Conservation (phyloP, 2,329 filamentous ascomycete species). For the Ophiostoma sp. region DNA sequence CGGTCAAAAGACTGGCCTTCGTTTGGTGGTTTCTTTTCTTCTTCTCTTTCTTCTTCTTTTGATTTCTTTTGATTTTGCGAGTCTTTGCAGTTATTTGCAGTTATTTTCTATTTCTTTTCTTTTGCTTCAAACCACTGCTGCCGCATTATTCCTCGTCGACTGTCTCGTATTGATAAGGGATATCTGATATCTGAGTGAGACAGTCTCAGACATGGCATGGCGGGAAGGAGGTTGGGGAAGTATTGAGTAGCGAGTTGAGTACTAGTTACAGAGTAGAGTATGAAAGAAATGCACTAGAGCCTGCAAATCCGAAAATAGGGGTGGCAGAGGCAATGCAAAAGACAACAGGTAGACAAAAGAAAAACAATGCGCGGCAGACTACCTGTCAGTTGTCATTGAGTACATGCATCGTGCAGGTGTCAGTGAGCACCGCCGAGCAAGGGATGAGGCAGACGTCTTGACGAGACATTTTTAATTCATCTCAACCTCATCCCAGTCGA, state of each 20-base stretch:
- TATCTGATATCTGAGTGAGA: slow-evolving; percentile 12
- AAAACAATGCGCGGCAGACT: background rate
- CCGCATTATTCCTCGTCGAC: background rate
- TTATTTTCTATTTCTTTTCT: background rate
- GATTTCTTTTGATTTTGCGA: background rate
- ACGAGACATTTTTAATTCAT: background rate
- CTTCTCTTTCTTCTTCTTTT: background rate
- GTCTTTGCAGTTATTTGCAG: background rate
- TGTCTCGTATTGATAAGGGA: slow-evolving; percentile 13
- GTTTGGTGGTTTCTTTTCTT: background rate
- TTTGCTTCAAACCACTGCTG: background rate
- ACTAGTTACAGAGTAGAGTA: background rate
- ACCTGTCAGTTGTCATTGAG: slow-evolving; percentile 6
- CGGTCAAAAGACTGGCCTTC: background rate
- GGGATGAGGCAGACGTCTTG: background rate
- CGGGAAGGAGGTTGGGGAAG: slow-evolving; percentile 7
- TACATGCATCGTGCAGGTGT: slow-evolving; percentile 9
- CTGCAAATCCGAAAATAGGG: background rate
- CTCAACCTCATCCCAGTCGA: too few relatives aligned
- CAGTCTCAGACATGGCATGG: slow-evolving; percentile 6
- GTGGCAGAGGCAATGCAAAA: background rate
- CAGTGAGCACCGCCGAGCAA: background rate
- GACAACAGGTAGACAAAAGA: too few relatives aligned
- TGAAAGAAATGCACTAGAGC: background rate
- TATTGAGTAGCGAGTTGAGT: background rate